Base-by-base conservation (phyloP, 176 grass and related monocot genomes). In the Lolium rigidum region DNA sequence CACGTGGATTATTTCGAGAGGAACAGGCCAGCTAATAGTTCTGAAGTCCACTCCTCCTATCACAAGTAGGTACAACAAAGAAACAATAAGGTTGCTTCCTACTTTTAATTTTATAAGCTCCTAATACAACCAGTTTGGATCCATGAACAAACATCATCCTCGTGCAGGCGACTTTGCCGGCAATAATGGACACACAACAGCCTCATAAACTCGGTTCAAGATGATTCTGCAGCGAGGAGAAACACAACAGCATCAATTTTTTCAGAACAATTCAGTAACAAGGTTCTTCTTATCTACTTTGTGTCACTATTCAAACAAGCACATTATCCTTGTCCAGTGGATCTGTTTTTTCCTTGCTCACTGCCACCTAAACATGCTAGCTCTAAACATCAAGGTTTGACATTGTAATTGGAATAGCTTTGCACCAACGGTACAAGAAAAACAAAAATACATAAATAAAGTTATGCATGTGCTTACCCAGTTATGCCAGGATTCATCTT, bases 211-310 rank as follows among this genome's bases (percentile, higher is more conserved):
- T 50, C 15, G 47, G 22, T 17, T 49, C 17, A 61, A 64, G 22
- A 49, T 49, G 14, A 39, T 59, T 6, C 6, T 73, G 71, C 66
- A 56, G 59, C 37, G 66, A 75, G 62, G 12, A 56, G 70, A 63
- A 82, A 87, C 58, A 66, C 85, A 87, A 46, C 68, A 90, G 26
- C 83, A 80, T 39, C 77, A 86, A 6, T 82, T 90, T 59, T 31
- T 80, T 51, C 22, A 3, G 82, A 51, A 55, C 35, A 80, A 81
- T 88, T 84, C 35, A 76, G 52, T 84, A 75, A 75, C 67, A 71
- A 62, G n/a, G n/a, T 60, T 79, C 15, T 46, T 12, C 76, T 60
- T 60, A 44, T 61, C 12, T 77, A 79, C 37, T 37, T 14, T 24
- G 21, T 15, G 35, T 43, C 39, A 62, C 7, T 61, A 78, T 60